Base-by-base conservation (phyloP, 1,139 yeast species). In the Zygoascus hellenicus region DNA sequence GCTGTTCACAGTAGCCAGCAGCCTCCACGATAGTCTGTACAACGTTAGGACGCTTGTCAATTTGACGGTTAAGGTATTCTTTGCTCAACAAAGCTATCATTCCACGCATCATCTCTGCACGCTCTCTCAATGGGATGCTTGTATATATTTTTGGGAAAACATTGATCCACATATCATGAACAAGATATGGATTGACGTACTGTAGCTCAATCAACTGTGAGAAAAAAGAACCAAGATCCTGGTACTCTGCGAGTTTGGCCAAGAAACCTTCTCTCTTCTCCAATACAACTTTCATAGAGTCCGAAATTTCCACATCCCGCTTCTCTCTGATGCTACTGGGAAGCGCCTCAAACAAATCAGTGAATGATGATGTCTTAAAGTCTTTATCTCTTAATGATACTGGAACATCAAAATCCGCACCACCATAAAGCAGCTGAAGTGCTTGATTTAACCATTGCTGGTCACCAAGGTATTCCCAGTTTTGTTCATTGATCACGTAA, bases 361-460 rank as follows among this genome's bases (percentile, higher is more conserved):
- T 64, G 34, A 87, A 65, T 2, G 83, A 69, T 2, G 88, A 77
- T 45, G 86, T 70, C 31, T 71, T 74, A 54, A 78, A 75, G 42
- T 81, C 83, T 9, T 68, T 71, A 0, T 67, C 67, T 5, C 68
- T 65, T 38, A 86, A 64, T 30, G 63, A 65, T 29, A 85, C 57
- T 6, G 61, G 66, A 47, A 75, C 70, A 1, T 76, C 76, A 39
- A 65, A 65, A 49, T 81, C 83, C 31, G 88, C 78, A 0, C 95
- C 76, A 0, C 95, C 96, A 60, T 84, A 86, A 10, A 94, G 68
- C 38, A 94, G 68, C 62, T 92, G 97, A 35, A 88, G 70, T 0
- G 96, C 98, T 65, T 92, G 98, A 62, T 89, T 88, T 52, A 90
- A 69, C 98, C 98, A 94, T 44, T 90, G 89, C 59, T 85, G 85